Conservation (phyloP, 2,329 filamentous ascomycete genomes). For the Pestalotiopsis sp. region DNA sequence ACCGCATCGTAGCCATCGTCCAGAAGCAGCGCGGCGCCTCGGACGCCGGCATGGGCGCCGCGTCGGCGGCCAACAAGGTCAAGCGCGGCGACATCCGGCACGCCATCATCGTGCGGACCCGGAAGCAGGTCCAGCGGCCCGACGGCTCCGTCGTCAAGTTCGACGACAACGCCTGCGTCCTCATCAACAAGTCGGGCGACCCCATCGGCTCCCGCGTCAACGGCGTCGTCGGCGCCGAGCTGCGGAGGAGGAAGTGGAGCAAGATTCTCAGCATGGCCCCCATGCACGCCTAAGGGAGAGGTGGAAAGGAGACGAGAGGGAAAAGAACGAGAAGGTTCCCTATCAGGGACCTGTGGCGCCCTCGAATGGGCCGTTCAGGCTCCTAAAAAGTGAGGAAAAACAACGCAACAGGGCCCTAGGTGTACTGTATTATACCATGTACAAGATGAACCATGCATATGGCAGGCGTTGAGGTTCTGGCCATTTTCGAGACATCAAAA, state of each 20-base stretch:
- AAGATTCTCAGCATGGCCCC: slow-evolving; percentile 97
- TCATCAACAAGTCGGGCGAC: slow-evolving; percentile 96
- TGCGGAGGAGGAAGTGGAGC: slow-evolving; percentile 93
- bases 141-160: slow-evolving; percentile 93
- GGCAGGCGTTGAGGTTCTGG: slow-evolving; percentile 18
- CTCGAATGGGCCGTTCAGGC: not conserved
- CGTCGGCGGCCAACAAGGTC: slow-evolving; percentile 85
- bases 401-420: not conserved
- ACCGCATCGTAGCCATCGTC: slow-evolving; percentile 95
- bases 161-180: slow-evolving; percentile 96
- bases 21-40: slow-evolving; percentile 89
- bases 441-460: slow-evolving; percentile 18
- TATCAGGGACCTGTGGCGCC: too few relatives aligned
- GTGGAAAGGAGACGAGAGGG: slow-evolving; percentile 8
- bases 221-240: slow-evolving; percentile 86
- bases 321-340: not conserved
- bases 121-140: slow-evolving; percentile 81
- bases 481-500: not conserved
- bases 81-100: slow-evolving; percentile 95
- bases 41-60: slow-evolving; percentile 71
- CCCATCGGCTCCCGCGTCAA: slow-evolving; percentile 92
- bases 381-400: not conserved
- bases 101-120: slow-evolving; percentile 90
- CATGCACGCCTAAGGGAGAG: slow-evolving; percentile 51
- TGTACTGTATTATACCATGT: slow-evolving; percentile 16